Conservation (phyloP, 331 rosid species). For the Quercus phellos region DNA sequence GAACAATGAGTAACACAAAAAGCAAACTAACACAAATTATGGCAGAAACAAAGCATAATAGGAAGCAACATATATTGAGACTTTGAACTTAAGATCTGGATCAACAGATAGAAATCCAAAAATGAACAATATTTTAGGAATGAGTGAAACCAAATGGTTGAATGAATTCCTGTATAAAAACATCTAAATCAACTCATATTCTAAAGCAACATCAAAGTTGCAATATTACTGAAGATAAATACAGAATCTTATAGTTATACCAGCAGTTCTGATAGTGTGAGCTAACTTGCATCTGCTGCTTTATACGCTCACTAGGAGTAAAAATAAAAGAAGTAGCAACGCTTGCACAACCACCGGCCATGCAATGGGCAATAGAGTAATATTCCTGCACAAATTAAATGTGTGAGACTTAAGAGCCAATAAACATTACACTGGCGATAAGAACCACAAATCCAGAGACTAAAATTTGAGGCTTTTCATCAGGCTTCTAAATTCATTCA, state of each 20-base stretch:
- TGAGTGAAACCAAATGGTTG: neutral
- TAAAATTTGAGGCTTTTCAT: neutral
- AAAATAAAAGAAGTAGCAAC: conserved; percentile 91
- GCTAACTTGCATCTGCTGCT: conserved; percentile 98
- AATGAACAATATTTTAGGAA: neutral
- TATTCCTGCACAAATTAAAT: conserved; percentile 56
- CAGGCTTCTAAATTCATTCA: conserved; percentile 12
- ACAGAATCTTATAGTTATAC: conserved; percentile 45
- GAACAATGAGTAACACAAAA: conserved; percentile 3
- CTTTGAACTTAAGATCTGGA: neutral
- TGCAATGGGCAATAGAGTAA: conserved; percentile 72
- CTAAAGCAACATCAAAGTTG: neutral
- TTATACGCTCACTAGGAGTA: conserved; percentile 93
- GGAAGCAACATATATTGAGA: neutral
- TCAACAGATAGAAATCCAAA: conserved; percentile 7
- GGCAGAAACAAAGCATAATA: neutral
- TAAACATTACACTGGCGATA: conserved; percentile 3
- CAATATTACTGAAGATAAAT: conserved; percentile 12
- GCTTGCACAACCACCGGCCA: conserved; percentile 94
- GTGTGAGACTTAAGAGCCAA: conserved; percentile 23
- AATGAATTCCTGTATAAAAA: conserved; percentile 14
- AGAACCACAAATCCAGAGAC: conserved; percentile 5
- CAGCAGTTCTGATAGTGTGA: conserved; percentile 82
- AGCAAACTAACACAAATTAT: conserved; percentile 15
- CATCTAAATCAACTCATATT: conserved; percentile 2